Evolutionary conservation across 2,329 filamentous ascomycete genomes (phyloP), one percentile per base, ranked within the genome.

Genomic region (Sporothrix schenckii): DNA sequence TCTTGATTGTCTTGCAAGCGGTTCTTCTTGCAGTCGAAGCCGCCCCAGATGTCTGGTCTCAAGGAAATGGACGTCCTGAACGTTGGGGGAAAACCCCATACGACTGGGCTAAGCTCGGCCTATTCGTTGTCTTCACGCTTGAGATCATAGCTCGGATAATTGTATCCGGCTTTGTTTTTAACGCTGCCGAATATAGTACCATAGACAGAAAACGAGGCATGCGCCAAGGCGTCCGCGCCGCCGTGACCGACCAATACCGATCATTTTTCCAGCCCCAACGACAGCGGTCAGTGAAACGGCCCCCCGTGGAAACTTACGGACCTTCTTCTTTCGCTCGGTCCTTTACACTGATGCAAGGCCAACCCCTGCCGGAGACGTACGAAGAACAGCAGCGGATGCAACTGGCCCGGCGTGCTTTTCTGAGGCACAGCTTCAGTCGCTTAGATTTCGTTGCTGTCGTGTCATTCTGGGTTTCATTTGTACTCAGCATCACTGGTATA

Each of bases 401-500:
- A 74, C 86, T 99, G 69, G 94, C 96, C 19, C 90, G 95, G 68
- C 88, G 95, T 73, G 96, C 95, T 1, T 98, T 97, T 79, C 82
- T 99, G 69, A 89, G 95, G 19, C 95, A 99, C 79, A 94, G 93
- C 0, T 99, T 99, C 82, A 98, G 98, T 78, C 88, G 95, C 68
- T 86, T 98, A 13, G 95, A 99, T 78, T 97, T 98, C 79, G 84
- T 99, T 68, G 96, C 95, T 1, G 91, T 99, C 9, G 85, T 95
- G n/a, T 91, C 94, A 0, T 99, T 93, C 80, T 99, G 95, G 95
- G 90, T 97, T 70, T 90, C 92, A 1, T 95, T 98, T 76, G 79
- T 88, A 13, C 83, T 99, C 66, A 87, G 88, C 44, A 80, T 94
- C 21, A 86, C 87, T 13, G 89, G 90, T 0, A 78, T 93, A 24